Conservation (phyloP, 805 yeast species). For the Starmerella ratchasimensis region DNA sequence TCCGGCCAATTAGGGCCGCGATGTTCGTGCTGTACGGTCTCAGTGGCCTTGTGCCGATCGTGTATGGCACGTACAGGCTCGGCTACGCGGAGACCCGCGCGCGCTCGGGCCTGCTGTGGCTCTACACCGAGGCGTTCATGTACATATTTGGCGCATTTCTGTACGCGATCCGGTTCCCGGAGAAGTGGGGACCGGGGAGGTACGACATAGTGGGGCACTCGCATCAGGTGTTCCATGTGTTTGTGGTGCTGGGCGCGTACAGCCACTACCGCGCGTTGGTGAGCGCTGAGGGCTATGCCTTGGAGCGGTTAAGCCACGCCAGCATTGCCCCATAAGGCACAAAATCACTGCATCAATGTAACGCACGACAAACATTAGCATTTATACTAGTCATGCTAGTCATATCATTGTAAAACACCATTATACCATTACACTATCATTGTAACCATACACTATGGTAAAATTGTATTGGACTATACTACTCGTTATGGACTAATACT, state of each 20-base stretch:
- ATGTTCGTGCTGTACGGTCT: constrained; percentile 74
- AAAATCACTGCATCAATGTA: neutral
- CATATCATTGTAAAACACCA: too few relatives aligned
- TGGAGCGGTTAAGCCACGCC: neutral
- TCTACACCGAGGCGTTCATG: constrained; percentile 54
- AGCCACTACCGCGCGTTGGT: constrained; percentile 41
- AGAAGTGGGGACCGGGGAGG: constrained; percentile 45
- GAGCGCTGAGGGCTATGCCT: constrained; percentile 5
- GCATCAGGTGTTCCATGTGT: constrained; percentile 69
- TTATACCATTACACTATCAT: neutral
- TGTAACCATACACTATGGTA: neutral
- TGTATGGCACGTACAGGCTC: constrained; percentile 36
- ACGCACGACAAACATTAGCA: neutral
- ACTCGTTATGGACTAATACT: too few relatives aligned
- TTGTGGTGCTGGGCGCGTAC: constrained; percentile 62
- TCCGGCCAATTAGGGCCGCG: constrained; percentile 63
- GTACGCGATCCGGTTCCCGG: constrained; percentile 72
- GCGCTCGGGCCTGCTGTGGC: constrained; percentile 47
- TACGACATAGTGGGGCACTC: constrained; percentile 67
- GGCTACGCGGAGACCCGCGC: constrained; percentile 38
- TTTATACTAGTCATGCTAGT: too few relatives aligned
- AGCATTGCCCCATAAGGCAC: neutral
- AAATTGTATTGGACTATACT: neutral
- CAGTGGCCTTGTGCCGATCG: constrained; percentile 58
- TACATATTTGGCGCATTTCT: constrained; percentile 69